phyloP scores from a whole-genome alignment of 352 stramenopile genomes.

The Globisporangium heterothallicum region DNA sequence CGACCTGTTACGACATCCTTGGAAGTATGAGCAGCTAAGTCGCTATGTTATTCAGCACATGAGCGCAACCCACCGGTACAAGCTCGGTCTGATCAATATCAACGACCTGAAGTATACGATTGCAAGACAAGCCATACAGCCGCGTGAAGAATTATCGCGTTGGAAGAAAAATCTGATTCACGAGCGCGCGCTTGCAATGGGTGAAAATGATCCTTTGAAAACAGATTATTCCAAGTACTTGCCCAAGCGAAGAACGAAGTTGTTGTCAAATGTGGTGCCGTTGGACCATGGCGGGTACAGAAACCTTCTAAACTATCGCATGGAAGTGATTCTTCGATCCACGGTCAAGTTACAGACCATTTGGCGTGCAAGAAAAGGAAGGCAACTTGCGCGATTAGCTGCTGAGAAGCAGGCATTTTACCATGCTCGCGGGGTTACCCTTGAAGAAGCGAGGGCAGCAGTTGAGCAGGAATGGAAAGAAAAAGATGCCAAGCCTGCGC shows the following conservation, averaged over 20 bases:
- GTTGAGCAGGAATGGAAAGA: conserved; percentile 72
- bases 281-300: conserved; percentile 86
- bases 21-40: conserved; percentile 76
- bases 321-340: conserved; percentile 57
- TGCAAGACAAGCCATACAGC: conserved; percentile 41
- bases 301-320: conserved; percentile 77
- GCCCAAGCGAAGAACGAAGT: conserved; percentile 48
- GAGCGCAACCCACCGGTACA: conserved; percentile 79
- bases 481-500: conserved; percentile 63
- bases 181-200: conserved; percentile 85
- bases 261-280: conserved; percentile 83
- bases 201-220: conserved; percentile 89
- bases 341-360: conserved; percentile 81
- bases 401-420: conserved; percentile 89
- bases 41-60: conserved; percentile 85
- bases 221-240: conserved; percentile 92
- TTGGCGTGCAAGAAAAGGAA: conserved; percentile 71
- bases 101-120: conserved; percentile 86
- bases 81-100: conserved; percentile 82
- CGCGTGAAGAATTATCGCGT: conserved; percentile 47
- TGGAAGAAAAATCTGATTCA: conserved; percentile 81
- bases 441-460: conserved; percentile 46
- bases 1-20: conserved; percentile 52
- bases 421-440: conserved; percentile 71
- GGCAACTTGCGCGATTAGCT: conserved; percentile 55